Conservation (phyloP, 495 filamentous ascomycete genomes). For the Penicillium ochrochloron region DNA sequence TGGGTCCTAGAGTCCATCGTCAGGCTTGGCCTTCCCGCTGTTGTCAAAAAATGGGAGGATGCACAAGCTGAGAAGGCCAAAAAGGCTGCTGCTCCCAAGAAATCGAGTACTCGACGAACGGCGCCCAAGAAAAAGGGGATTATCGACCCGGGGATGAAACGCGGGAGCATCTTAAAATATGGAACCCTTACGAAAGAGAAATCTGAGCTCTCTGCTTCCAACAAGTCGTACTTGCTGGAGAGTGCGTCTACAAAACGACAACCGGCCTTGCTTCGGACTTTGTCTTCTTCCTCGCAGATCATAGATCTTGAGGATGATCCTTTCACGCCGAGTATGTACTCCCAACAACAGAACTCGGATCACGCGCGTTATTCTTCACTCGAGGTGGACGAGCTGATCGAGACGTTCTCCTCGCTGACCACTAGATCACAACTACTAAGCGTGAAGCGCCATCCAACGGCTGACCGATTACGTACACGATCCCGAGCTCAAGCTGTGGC, state of each 20-base stretch:
- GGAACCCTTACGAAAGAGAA: constrained; percentile 49
- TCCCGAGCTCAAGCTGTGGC: constrained; percentile 19
- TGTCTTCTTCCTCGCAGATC: constrained; percentile 10
- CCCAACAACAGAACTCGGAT: constrained; percentile 8
- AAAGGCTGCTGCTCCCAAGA: constrained; percentile 37
- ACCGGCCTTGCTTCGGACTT: constrained; percentile 17
- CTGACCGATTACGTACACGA: constrained; percentile 16
- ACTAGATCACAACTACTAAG: constrained; percentile 26
- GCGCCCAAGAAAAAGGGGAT: constrained; percentile 47
- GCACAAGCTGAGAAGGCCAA: constrained; percentile 47
- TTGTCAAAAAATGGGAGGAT: constrained; percentile 79
- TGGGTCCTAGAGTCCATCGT: constrained; percentile 80
- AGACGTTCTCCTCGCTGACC: constrained; percentile 35
- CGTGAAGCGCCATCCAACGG: constrained; percentile 34
- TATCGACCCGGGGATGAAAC: constrained; percentile 50
- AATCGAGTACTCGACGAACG: constrained; percentile 36
- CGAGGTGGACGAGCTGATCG: constrained; percentile 37
- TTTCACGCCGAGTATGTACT: constrained; percentile 31
- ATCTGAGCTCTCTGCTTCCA: constrained; percentile 39
- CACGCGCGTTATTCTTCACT: constrained; percentile 7
- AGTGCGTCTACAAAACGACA: constrained; percentile 31
- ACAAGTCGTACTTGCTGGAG: constrained; percentile 40
- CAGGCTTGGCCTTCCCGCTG: constrained; percentile 69
- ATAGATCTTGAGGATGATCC: constrained; percentile 20
- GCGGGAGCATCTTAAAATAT: constrained; percentile 52